A percentile compares a stretch with the other conserved stretches of the same genome.
Evolutionary conservation across 371 early-diverging fungal genomes (phyloP).

Genomic region (Batrachochytrium dendrobatidis): DNA sequence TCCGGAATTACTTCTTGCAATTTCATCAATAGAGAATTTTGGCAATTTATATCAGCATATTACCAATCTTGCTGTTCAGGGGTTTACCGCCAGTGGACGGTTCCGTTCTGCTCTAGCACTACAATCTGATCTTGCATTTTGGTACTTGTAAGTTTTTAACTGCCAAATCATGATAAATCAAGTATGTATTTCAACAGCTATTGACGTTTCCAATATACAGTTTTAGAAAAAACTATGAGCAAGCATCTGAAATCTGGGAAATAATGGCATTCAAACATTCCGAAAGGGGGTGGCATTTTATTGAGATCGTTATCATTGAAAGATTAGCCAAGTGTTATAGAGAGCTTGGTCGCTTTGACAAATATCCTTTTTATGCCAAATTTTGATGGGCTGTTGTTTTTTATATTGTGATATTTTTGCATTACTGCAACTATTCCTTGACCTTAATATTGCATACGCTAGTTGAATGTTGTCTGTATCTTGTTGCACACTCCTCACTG

Average conservation of each 20-base stretch:
- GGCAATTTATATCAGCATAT: constrained; percentile 32
- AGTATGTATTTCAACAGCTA: neutral
- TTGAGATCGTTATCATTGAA: constrained; percentile 63
- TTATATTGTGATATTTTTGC: neutral
- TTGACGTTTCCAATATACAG: constrained; percentile 26
- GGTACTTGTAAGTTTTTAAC: constrained; percentile 58
- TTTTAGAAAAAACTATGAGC: constrained; percentile 53
- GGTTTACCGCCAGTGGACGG: constrained; percentile 59
- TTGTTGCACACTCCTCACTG: constrained; percentile 44
- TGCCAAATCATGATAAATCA: neutral
- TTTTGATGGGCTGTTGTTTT: neutral
- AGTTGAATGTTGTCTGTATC: constrained; percentile 50
- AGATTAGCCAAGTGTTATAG: constrained; percentile 63
- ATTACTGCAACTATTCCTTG: constrained; percentile 22
- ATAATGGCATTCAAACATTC: constrained; percentile 55
- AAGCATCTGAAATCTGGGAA: constrained; percentile 62
- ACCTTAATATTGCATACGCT: constrained; percentile 21
- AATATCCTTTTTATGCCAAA: constrained; percentile 22
- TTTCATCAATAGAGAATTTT: constrained; percentile 33
- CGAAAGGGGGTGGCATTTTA: constrained; percentile 60
- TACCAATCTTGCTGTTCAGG: constrained; percentile 58
- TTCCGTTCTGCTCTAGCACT: constrained; percentile 54
- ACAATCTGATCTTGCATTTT: constrained; percentile 67
- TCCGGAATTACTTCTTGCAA: constrained; percentile 54
- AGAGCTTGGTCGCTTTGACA: constrained; percentile 46